These are phyloP conservation scores for Cryphonectria radicalis DNA, from an alignment of 2,329 filamentous ascomycete genomes.

Conservation along the genomic window DNA sequence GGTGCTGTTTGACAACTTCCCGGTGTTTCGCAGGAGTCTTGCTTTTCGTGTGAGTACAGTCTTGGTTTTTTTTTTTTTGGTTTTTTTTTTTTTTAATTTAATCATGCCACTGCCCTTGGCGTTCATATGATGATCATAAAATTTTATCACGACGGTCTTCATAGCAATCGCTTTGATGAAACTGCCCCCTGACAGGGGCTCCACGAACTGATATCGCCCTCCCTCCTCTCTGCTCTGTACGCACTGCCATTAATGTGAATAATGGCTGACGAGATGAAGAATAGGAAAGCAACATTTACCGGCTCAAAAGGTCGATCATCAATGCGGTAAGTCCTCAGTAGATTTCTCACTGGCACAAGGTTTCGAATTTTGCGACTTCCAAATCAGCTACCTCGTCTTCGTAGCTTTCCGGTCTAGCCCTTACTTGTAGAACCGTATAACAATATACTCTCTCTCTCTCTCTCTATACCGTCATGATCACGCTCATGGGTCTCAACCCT, in stretches of 20 bases:
- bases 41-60: background rate
- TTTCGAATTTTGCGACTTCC: background rate
- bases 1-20: background rate
- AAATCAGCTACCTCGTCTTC: background rate
- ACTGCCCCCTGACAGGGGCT: constrained; percentile 75
- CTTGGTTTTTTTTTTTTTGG: too few species aligned
- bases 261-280: constrained; percentile 20
- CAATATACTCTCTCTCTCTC: background rate
- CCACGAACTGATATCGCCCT: constrained; percentile 41
- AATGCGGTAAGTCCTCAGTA: background rate
- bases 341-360: background rate
- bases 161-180: constrained; percentile 82
- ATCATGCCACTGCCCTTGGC: background rate
- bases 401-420: background rate
- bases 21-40: background rate
- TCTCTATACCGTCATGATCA: background rate
- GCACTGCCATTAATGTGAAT: background rate
- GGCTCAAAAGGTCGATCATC: background rate
- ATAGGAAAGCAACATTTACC: background rate
- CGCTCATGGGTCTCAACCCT: background rate
- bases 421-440: background rate
- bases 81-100: too few species aligned
- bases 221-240: background rate
- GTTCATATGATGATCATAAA: constrained; percentile 68
- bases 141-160: constrained; percentile 87